Conservation (phyloP, 306 rosid genomes). For the Rubus parviflorus region DNA sequence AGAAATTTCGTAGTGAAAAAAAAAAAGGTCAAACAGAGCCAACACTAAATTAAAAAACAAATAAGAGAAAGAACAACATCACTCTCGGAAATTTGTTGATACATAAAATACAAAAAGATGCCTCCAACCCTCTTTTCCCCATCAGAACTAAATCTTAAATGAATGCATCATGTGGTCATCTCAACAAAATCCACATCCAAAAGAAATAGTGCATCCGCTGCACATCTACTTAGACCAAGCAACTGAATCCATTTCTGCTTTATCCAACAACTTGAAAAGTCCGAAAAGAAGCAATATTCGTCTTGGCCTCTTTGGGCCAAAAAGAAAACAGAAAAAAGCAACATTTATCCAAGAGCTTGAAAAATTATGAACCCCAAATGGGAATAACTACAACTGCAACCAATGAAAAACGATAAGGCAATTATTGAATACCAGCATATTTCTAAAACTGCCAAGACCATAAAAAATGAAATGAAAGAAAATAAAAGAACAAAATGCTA, state of each 20-base stretch:
- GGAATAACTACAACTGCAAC: no score
- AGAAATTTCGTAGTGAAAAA: no score
- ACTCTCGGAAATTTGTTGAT: constrained; percentile 9
- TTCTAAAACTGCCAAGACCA: neutral
- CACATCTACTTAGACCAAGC: constrained; percentile 83
- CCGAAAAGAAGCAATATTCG: neutral
- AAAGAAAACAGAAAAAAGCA: neutral
- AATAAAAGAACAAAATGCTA: constrained; percentile 16
- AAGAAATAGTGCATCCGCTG: constrained; percentile 4
- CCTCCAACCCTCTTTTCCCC: neutral
- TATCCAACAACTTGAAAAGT: constrained; percentile 6
- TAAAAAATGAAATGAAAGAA: neutral
- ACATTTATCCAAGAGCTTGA: neutral
- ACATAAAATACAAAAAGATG: constrained; percentile 14
- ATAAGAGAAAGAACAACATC: no score
- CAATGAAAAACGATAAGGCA: neutral
- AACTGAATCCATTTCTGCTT: constrained; percentile 76
- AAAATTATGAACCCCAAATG: neutral
- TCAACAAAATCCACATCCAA: constrained; percentile 20
- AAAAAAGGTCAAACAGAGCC: no score
- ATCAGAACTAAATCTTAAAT: constrained; percentile 22
- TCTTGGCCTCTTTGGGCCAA: no score
- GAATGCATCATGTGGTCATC: constrained; percentile 25
- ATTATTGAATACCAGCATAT: neutral
- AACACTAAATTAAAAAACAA: no score